phyloP scores from a whole-genome alignment of 1,284 basidiomycete genomes.

The Papiliotrema flavescens region DNA sequence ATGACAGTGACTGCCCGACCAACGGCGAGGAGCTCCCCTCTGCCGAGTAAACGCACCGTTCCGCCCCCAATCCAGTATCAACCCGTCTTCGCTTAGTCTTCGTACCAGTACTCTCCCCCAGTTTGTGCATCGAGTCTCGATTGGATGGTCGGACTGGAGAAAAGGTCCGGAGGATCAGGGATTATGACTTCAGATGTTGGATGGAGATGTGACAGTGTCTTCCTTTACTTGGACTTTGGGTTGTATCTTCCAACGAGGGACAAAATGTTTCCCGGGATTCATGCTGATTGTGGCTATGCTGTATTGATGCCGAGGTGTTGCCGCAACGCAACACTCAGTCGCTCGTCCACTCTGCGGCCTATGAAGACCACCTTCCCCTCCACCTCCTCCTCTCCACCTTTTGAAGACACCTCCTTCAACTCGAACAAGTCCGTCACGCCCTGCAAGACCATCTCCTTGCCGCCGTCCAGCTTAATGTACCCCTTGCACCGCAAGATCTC shows the following conservation, averaged over 20 bases:
- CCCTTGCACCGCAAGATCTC: constrained; percentile 81
- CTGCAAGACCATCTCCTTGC: constrained; percentile 68
- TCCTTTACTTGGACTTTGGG: too few relatives aligned
- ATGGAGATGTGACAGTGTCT: too few relatives aligned
- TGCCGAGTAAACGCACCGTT: constrained; percentile 14
- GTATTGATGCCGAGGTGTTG: neutral
- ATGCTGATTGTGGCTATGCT: neutral
- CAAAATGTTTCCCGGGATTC: neutral
- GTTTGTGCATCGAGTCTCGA: too few relatives aligned
- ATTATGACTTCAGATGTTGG: too few relatives aligned
- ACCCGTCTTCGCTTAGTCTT: too few relatives aligned
- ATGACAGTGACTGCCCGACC: constrained; percentile 14
- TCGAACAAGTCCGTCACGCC: constrained; percentile 85
- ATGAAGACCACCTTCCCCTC: constrained; percentile 80
- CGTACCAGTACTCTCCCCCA: too few relatives aligned
- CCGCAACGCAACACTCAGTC: constrained; percentile 14
- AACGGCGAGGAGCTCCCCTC: constrained; percentile 15
- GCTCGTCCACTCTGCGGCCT: constrained; percentile 64
- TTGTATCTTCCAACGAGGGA: too few relatives aligned
- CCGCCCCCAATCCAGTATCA: neutral
- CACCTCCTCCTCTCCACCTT: constrained; percentile 52
- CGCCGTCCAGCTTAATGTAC: constrained; percentile 57
- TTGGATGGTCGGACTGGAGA: too few relatives aligned
- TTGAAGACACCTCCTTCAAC: constrained; percentile 53
- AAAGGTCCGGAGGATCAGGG: too few relatives aligned